Evolutionary conservation across 2,329 filamentous ascomycete genomes (phyloP).

Genomic region (Hypoxylon rubiginosum): DNA sequence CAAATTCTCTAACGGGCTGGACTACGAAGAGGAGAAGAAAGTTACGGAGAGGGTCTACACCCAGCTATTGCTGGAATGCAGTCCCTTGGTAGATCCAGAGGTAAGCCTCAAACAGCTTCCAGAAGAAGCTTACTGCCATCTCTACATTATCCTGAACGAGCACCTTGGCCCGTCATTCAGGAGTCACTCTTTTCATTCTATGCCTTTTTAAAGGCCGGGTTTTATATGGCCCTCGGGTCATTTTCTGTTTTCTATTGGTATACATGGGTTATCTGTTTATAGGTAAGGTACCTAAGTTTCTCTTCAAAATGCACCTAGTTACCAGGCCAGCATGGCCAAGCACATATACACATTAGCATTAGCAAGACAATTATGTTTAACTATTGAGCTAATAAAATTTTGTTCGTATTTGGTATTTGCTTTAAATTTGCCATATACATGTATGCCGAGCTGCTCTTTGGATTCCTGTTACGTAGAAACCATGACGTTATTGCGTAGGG

Average conservation of each 20-base stretch:
- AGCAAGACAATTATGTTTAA: too few species aligned
- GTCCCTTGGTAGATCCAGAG: slow-evolving; percentile 15
- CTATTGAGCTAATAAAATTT: too few species aligned
- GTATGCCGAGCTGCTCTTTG: too few species aligned
- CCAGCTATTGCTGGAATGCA: slow-evolving; percentile 32
- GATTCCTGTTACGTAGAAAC: too few species aligned
- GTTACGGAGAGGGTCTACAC: slow-evolving; percentile 32
- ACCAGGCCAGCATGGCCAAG: background rate
- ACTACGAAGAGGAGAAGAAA: slow-evolving; percentile 19
- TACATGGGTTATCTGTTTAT: background rate
- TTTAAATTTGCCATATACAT: too few species aligned
- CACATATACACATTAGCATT: too few species aligned
- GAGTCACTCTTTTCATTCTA: background rate
- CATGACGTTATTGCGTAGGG: too few species aligned
- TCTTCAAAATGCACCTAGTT: background rate
- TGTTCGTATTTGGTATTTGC: too few species aligned
- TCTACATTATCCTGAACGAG: slow-evolving; percentile 11
- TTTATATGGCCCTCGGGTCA: background rate
- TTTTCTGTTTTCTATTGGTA: background rate
- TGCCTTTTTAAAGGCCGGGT: background rate
- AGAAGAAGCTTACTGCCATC: background rate
- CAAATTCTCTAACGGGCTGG: slow-evolving; percentile 5
- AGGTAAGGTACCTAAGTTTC: background rate
- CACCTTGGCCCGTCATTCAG: slow-evolving; percentile 18
- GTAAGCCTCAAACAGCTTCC: background rate